Base-by-base conservation (phyloP, 2,329 filamentous ascomycete species). In the Boeremia exigua region DNA sequence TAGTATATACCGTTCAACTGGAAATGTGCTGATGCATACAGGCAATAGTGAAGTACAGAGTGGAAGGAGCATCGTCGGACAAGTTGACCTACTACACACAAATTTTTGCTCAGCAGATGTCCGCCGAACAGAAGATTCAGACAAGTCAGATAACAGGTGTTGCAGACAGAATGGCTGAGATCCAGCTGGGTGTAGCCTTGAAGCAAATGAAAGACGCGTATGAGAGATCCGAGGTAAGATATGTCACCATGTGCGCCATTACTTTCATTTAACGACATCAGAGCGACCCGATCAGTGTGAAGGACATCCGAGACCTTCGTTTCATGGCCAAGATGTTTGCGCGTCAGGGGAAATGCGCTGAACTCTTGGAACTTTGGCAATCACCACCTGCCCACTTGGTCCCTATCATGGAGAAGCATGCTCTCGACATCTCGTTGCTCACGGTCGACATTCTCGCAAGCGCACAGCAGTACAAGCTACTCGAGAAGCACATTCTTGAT, bases 271-370 rank as follows among this genome's bases (percentile, higher is more conserved):
- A 27, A 71, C 52, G 8, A 2, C 17, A 36, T 12, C 40, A 74
- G 70, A 64, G 62, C 40, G 65, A 71, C 19, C 50, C 59, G 0
- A 65, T 70, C 42, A 65, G 65, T 40, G 58, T 74, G 19, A 62
- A 68, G 23, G 63, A 67, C 27, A 69, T 72, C 45, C 61, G 69
- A 11, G 71, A 74, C 52, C 48, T 75, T 27, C 69, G 70, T 17
- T 74, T 75, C 45, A 73, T 74, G 69, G 65, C 60, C 7, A 61
- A 68, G 12, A 65, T 75, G 29, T 74, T 67, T 37, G 34, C 55
- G 27, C 61, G 67, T 17, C 72, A 73, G 54, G 45, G 55, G 12
- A 61, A 60, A 23, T 59, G 42, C 14, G 51, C 46, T 15, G 70
- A 74, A 38, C 59, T 75, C 1, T 40, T 69, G n/a, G 42, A 66